Evolutionary conservation across 164 flowering plant genomes (phyloP), one percentile per base, ranked within the genome.

Genomic region (Saururus chinensis): DNA sequence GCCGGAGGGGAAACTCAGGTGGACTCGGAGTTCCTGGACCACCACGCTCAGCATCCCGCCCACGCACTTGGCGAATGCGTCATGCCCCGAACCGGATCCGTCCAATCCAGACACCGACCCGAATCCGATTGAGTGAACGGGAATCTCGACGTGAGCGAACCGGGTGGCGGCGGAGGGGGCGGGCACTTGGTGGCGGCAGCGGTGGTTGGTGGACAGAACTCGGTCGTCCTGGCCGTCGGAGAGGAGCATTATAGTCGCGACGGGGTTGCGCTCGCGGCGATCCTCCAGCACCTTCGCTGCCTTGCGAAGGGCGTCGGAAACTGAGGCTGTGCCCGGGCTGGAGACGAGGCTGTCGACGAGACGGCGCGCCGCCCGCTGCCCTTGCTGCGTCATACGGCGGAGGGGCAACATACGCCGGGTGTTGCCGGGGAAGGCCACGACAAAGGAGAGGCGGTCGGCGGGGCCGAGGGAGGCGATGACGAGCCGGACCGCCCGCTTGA

Each of bases 121-220:
- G 58, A 75, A 75, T 0, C 83, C 88, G 52, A 72, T 77, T 4
- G 79, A 58, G 53, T 78, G 84, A 4, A 91, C 92, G 51, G 98
- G 98, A 55, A 95, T 91, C 75, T 95, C 99, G 9, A 95, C 70
- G 58, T 90, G 97, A 1, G 88, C 78, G 73, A 95, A 95, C 1
- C 97, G 78, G 16, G 96, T 84, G 1, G 85, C 63, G 0, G 87
- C 60, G 45, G 67, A 71, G 52, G 74, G n/a, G 30, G 67, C 70
- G 53, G 74, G 17, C 19, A 62, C 19, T 5, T 22, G 30, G 1
- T 60, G 73, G 48, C 77, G 77, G 51, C 66, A 83, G 64, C 60
- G 61, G 10, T 55, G n/a, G 0, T 61, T 13, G 6, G 53, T 71
- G 11, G 1, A 16, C 6, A 64, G 64, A 35, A 67, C 78, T 0